Evolutionary conservation across 2,329 filamentous ascomycete species (phyloP), one percentile per base, ranked within the genome.

Genomic region (Ilyonectria mors-panacis): DNA sequence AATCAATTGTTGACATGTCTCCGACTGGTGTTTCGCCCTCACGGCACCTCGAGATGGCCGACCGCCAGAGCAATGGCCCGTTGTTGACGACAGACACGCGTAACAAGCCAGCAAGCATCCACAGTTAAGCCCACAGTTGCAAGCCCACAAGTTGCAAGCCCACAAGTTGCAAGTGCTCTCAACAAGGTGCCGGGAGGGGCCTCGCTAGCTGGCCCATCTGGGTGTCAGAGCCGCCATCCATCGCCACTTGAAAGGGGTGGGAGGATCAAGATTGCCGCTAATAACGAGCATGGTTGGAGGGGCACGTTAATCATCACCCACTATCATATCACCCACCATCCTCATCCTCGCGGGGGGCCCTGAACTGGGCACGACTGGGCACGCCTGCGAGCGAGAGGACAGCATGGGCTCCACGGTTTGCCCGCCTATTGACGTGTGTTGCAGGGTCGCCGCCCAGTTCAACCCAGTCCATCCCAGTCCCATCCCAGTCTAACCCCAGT

Each of bases 261-360:
- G 33, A 42, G 64, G 19, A 70, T 66, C 53, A 59, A 63, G 67
- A 66, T 71, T 39, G 48, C 17, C 59, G 39, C 30, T 57, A 42
- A 68, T 72, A 56, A 70, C 55, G 65, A 60, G 4, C 44, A 63
- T 47, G 58, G 26, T 45, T 19, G 30, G 47, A 33, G 50, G 10
- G 9, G n/a, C 44, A 21, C 33, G 7, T 53, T n/a, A 7, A 45
- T 45, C 19, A 35, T 10, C 13, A 57, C 15, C 39, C 26, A 45
- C 26, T 37, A 45, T 30, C 28, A 23, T 28, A 17, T 50, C 47
- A 12, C 47, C 47, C 26, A n/a, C 47, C 13, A 50, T 21, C 9
- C n/a, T 33, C 48, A 35, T 21, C 48, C n/a, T 53, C 28, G 10
- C 19, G 12, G 19, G 48, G 45, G 39, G 39, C 3, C 39, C 15